phyloP scores from a whole-genome alignment of 1,284 basidiomycete genomes.

The Athelia sp. region DNA sequence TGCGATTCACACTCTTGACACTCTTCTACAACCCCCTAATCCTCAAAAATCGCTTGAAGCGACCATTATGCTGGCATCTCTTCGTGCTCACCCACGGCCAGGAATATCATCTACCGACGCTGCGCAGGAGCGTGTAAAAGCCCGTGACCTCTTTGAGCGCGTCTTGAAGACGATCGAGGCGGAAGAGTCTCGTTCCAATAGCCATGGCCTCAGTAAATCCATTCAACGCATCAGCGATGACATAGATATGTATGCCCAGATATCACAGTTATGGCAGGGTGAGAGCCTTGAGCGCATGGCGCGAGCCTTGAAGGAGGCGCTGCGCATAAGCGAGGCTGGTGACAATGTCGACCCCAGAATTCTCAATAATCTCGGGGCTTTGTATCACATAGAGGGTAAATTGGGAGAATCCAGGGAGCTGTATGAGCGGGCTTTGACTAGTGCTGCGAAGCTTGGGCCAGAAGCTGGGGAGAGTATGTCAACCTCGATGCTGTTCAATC shows the following conservation, averaged over 20 bases:
- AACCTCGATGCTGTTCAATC: slow-evolving; percentile 84
- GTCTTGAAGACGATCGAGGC: slow-evolving; percentile 63
- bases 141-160: slow-evolving; percentile 79
- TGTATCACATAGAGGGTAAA: slow-evolving; percentile 72
- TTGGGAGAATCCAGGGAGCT: slow-evolving; percentile 47
- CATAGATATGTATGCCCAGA: slow-evolving; percentile 80
- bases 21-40: slow-evolving; percentile 63
- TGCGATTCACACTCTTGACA: slow-evolving; percentile 85
- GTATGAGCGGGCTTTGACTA: slow-evolving; percentile 68
- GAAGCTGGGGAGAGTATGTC: slow-evolving; percentile 64
- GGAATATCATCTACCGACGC: slow-evolving; percentile 74
- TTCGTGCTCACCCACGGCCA: slow-evolving; percentile 74
- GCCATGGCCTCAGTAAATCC: slow-evolving; percentile 29
- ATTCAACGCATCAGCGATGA: slow-evolving; percentile 67
- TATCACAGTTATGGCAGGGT: slow-evolving; percentile 82
- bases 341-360: slow-evolving; percentile 59
- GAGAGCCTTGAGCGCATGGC: slow-evolving; percentile 72
- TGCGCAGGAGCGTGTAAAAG: slow-evolving; percentile 64
- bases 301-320: slow-evolving; percentile 70
- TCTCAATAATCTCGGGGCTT: slow-evolving; percentile 78
- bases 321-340: slow-evolving; percentile 49
- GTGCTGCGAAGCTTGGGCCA: slow-evolving; percentile 40
- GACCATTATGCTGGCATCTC: slow-evolving; percentile 82
- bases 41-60: slow-evolving; percentile 73
- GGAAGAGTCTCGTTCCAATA: slow-evolving; percentile 41